Evolutionary conservation across 306 rosid species (phyloP).

Genomic region (Cucumis hystrix): DNA sequence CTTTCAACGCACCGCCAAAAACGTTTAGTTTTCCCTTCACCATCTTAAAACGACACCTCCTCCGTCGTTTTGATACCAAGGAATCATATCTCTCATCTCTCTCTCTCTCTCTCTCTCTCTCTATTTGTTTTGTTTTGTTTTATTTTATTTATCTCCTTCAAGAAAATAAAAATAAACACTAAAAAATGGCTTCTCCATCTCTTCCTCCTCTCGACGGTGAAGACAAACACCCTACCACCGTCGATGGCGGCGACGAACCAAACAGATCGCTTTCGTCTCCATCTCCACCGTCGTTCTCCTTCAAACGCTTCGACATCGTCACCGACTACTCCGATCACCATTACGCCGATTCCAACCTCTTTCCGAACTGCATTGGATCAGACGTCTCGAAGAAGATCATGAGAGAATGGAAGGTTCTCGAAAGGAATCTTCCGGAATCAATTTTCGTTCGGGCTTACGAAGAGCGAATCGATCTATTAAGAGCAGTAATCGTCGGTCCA

Average conservation of each 20-base stretch:
- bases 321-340: neutral
- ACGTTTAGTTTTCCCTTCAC: neutral
- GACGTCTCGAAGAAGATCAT: conserved; percentile 20
- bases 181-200: neutral
- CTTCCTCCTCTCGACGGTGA: neutral
- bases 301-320: neutral
- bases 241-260: neutral
- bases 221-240: neutral
- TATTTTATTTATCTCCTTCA: no score
- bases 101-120: no score
- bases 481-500: conserved; percentile 37
- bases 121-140: no score
- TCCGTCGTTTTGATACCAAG: neutral
- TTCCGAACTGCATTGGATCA: neutral
- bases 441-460: conserved; percentile 40
- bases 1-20: neutral
- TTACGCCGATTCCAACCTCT: neutral
- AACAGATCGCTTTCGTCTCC: neutral
- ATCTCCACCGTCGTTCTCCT: no score
- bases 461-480: conserved; percentile 4
- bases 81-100: neutral
- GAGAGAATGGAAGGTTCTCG: conserved; percentile 42
- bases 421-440: conserved; percentile 31
- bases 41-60: neutral
- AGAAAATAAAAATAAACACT: no score